phyloP scores from a whole-genome alignment of 495 filamentous ascomycete species.

The Rhypophila decipiens region DNA sequence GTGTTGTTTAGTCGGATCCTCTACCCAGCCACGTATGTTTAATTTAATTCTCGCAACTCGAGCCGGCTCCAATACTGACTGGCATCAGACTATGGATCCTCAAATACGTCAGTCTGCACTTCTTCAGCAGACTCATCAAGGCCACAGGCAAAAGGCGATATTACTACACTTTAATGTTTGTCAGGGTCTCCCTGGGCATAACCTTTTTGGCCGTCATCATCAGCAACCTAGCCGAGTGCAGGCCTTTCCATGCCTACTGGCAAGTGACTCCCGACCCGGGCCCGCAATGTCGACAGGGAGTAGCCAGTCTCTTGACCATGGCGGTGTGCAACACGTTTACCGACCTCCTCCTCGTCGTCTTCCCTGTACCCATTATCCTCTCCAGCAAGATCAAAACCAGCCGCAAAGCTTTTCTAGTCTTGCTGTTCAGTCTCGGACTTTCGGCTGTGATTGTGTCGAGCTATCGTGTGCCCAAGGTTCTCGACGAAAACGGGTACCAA shows the following conservation, averaged over 20 bases:
- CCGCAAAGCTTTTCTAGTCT: slow-evolving; percentile 55
- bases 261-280: slow-evolving; percentile 85
- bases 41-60: not conserved
- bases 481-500: slow-evolving; percentile 56
- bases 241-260: slow-evolving; percentile 79
- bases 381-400: slow-evolving; percentile 57
- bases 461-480: slow-evolving; percentile 67
- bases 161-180: slow-evolving; percentile 54
- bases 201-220: slow-evolving; percentile 76
- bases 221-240: slow-evolving; percentile 76
- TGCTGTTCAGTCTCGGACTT: slow-evolving; percentile 72
- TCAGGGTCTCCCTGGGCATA: slow-evolving; percentile 62
- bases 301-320: slow-evolving; percentile 74
- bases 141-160: slow-evolving; percentile 61
- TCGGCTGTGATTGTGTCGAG: slow-evolving; percentile 63
- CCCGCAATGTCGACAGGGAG: slow-evolving; percentile 71
- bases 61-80: not conserved
- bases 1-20: slow-evolving; percentile 59
- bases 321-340: slow-evolving; percentile 75
- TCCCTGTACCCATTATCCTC: slow-evolving; percentile 82
- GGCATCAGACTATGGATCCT: slow-evolving; percentile 73
- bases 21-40: slow-evolving; percentile 61
- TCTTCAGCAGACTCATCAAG: slow-evolving; percentile 68
- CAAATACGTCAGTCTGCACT: slow-evolving; percentile 83
- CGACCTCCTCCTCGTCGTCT: slow-evolving; percentile 77